Base-by-base conservation (phyloP, 2,329 filamentous ascomycete genomes). In the Dothiorella sarmentorum region DNA sequence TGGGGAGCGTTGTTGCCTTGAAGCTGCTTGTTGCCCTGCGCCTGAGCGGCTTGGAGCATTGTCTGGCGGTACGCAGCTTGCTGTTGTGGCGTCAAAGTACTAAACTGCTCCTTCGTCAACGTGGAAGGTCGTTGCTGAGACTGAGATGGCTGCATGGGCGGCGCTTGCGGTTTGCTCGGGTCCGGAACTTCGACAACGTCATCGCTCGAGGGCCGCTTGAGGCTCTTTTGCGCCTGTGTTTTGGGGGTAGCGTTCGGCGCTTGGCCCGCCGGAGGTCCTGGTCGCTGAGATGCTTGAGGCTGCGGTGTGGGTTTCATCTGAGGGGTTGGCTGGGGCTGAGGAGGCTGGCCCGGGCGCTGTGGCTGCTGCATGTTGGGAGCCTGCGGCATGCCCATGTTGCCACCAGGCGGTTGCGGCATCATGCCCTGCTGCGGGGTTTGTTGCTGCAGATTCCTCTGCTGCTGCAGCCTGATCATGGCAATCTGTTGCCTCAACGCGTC, bases 141-240 rank as follows among this genome's bases (percentile, higher is more conserved):
- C 44, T 64, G 66, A 3, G 70, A 67, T 5, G 67, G 65, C 15
- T 68, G 66, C 71, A 72, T 73, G 18, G 67, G 61, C 13, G 69
- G 66, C 13, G 73, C 70, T 62, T 73, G 73, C 11, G 72, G 67
- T 35, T 40, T 61, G 56, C 59, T 75, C 58, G 61, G 68, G 51
- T 67, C 73, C 10, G 67, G 68, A 38, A 72, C 69, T 55, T 78
- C 76, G 20, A 69, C 62, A 13, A 72, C 66, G 62, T 79, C 77
- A 20, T 78, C 76, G 55, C 70, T 75, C 9, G 56, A 35, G 27
- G 71, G 68, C 33, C 73, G 67, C 64, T 75, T 75, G 17, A 68
- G 60, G 20, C 68, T 66, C 61, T 71, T 67, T 53, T 68, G 67
- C 15, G 65, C 61, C n/a, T 66, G 57, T 3, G 63, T 52, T 56